Evolutionary conservation across 176 grass and related monocot species (phyloP).

Genomic region (Pharus latifolius): DNA sequence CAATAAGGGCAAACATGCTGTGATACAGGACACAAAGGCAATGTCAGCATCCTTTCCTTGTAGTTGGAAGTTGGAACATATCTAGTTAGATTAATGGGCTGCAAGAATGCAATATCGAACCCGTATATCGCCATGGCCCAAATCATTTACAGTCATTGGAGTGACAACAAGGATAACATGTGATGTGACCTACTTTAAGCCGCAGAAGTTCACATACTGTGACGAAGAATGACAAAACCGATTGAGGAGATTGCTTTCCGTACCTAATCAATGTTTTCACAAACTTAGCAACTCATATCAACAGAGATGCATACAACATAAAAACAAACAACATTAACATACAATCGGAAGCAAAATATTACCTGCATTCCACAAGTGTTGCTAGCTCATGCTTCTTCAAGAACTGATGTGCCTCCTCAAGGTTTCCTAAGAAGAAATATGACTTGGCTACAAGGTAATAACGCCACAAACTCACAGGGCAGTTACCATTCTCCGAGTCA

Average conservation of each 20-base stretch:
- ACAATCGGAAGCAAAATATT: conserved; percentile 7
- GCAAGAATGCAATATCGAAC: background rate
- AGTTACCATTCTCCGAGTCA: conserved; percentile 6
- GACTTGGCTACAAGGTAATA: conserved; percentile 61
- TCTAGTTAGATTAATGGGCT: background rate
- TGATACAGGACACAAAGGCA: too few species aligned
- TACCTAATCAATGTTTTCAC: conserved; percentile 33
- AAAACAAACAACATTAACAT: conserved; percentile 6
- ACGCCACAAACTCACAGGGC: conserved; percentile 39
- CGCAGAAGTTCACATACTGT: conserved; percentile 45
- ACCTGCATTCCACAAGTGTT: conserved; percentile 19
- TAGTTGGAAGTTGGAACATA: background rate
- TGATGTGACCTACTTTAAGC: conserved; percentile 48
- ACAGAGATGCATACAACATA: background rate
- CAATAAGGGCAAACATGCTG: too few species aligned
- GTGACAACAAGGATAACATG: background rate
- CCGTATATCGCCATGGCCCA: background rate
- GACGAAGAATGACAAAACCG: conserved; percentile 26
- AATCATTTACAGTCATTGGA: conserved; percentile 11
- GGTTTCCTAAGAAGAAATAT: conserved; percentile 72
- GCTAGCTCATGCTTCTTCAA: conserved; percentile 44
- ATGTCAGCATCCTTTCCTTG: too few species aligned
- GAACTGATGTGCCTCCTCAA: conserved; percentile 55
- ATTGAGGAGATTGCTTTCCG: conserved; percentile 31
- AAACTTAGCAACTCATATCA: conserved; percentile 15